Evolutionary conservation across 1,284 basidiomycete species (phyloP).

Genomic region (Neolentinus lepideus): DNA sequence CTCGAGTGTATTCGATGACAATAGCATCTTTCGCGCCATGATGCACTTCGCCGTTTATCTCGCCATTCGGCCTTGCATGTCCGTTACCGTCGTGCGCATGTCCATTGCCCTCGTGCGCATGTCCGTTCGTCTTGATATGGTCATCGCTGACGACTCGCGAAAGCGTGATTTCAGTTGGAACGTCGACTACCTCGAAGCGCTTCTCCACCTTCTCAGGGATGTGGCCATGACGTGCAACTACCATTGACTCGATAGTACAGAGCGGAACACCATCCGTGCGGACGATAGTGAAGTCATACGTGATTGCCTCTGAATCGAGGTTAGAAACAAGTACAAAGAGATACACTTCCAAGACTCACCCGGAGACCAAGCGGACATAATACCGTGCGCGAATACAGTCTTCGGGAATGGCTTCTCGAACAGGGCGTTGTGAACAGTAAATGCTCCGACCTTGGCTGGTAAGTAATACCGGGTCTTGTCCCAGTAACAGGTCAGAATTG

Average conservation of each 20-base stretch:
- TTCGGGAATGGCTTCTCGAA: conserved; percentile 9
- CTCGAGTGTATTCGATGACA: background rate
- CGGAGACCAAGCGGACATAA: conserved; percentile 17
- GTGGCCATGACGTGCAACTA: conserved; percentile 11
- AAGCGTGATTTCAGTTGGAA: background rate
- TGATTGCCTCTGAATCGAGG: conserved; percentile 6
- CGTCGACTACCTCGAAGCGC: conserved; percentile 11
- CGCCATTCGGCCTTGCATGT: background rate
- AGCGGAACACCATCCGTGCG: conserved; percentile 11
- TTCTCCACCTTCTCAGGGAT: conserved; percentile 6
- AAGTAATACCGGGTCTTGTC: conserved; percentile 23
- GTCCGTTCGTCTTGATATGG: background rate
- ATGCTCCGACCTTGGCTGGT: conserved; percentile 16
- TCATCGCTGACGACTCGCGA: background rate
- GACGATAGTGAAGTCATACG: conserved; percentile 13
- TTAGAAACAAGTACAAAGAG: background rate
- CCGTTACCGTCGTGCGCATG: background rate
- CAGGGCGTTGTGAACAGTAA: conserved; percentile 14
- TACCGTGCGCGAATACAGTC: conserved; percentile 12
- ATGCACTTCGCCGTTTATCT: background rate
- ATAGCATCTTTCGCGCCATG: no score
- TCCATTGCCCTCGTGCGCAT: background rate
- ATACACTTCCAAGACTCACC: conserved; percentile 10
- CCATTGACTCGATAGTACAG: conserved; percentile 11
- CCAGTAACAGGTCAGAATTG: conserved; percentile 15